Base-by-base conservation (phyloP, 192 early-diverging fungal species). In the Coemansia sp. region DNA sequence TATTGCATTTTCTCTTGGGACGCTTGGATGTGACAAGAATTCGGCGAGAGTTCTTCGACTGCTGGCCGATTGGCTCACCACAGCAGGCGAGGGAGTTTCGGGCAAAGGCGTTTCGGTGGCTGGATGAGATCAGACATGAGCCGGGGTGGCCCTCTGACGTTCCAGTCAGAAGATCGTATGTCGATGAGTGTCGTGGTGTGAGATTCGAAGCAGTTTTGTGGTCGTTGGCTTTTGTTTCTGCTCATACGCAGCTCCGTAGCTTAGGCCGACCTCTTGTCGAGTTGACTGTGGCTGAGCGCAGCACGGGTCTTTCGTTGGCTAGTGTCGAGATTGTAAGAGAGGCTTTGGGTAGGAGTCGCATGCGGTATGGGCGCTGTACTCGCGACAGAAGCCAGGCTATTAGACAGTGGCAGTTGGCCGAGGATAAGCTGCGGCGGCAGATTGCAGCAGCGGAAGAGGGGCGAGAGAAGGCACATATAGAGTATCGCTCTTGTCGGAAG, bases 61-160 rank as follows among this genome's bases (percentile, higher is more conserved):
- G 84, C 68, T 89, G 86, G 85, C 88, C 88, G 11, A 77, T 87
- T 9, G 72, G 78, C 42, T 86, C 86, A 55, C 75, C 84, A 23
- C 72, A 74, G 26, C 84, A 88, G 42, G 82, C 86, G 3, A 70
- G 87, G 11, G 86, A 87, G 23, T 88, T 90, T 49, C 80, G 89
- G 19, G 74, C 84, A 14, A 71, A 80, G 33, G 79, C 75, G 33
- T 88, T 86, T 62, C 85, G 85, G 47, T 87, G 86, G 86, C 70
- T 90, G 6, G 89, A 90, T 46, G 80, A 88, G 19, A 8, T 50
- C n/a, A 19, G 47, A 23, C 47, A 21, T 21, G 47, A 50, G 6
- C 2, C 19, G 7, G 40, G 26, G 50, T 78, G 80, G 79, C 76
- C 80, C 1, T 7, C 21, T 4, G 63, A 67, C 2, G 72, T 78